Conservation (phyloP, 177 flowering plant species). For the Telopea speciosissima region DNA sequence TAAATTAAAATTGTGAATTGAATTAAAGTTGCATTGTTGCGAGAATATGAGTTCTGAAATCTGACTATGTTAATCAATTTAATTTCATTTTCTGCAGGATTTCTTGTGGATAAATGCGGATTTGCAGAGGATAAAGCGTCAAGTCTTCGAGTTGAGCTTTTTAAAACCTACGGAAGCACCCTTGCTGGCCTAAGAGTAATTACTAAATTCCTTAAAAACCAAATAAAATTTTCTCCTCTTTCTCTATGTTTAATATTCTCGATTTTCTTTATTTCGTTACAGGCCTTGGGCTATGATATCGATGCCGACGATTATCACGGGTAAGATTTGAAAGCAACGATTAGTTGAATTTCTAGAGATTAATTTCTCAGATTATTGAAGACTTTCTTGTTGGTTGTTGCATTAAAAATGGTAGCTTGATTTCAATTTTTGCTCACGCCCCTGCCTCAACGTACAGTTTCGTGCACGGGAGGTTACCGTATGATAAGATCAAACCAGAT, state of each 20-base stretch:
- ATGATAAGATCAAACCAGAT: constrained; percentile 61
- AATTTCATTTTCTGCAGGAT: constrained; percentile 28
- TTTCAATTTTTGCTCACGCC: neutral
- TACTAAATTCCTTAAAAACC: neutral
- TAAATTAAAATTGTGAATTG: neutral
- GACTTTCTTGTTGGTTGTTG: neutral
- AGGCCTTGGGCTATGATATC: constrained; percentile 72
- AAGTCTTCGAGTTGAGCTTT: constrained; percentile 49
- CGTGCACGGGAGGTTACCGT: constrained; percentile 95
- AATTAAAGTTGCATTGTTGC: too few species aligned
- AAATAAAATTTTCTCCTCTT: neutral
- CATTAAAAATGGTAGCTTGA: neutral
- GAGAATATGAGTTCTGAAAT: neutral
- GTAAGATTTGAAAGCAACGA: constrained; percentile 21
- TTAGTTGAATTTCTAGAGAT: neutral
- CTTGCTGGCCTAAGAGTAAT: constrained; percentile 71
- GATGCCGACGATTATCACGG: constrained; percentile 83
- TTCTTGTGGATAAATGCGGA: constrained; percentile 53
- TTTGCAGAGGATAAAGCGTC: constrained; percentile 39
- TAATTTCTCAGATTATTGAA: neutral
- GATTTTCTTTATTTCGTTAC: constrained; percentile 9
- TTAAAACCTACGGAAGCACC: constrained; percentile 61
- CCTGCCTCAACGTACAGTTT: constrained; percentile 36
- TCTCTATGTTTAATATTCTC: neutral
- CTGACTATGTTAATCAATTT: neutral